Evolutionary conservation across 768 basidiomycete species (phyloP).

Genomic region (Glaciozyma antarctica): DNA sequence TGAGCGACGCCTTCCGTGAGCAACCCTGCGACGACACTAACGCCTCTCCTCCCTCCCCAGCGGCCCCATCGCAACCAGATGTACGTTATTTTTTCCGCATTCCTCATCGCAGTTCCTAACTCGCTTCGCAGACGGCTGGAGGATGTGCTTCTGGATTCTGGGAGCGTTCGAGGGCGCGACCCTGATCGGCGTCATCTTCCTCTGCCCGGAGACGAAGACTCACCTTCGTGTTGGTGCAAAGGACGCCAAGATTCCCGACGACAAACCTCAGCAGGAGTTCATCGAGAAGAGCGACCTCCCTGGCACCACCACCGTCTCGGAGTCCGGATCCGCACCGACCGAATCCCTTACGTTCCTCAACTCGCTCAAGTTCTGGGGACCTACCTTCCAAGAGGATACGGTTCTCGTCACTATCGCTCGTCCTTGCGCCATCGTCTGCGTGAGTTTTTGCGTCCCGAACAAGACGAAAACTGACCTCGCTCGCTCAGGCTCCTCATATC

Average conservation of each 20-base stretch:
- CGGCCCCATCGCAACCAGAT: not conserved
- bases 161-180: not conserved
- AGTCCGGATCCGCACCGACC: not conserved
- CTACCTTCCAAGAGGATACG: not conserved
- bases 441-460: not conserved
- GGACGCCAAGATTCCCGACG: not conserved
- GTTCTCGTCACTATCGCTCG: not conserved
- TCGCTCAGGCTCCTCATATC: not conserved
- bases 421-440: not conserved
- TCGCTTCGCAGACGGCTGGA: too few relatives aligned
- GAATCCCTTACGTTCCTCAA: not conserved
- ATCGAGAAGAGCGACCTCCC: not conserved
- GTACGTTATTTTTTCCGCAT: not conserved
- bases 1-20: too few relatives aligned
- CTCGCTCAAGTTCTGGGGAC: not conserved
- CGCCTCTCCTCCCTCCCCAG: not conserved
- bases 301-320: not conserved
- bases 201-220: not conserved
- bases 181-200: not conserved
- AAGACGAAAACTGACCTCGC: too few relatives aligned
- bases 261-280: not conserved
- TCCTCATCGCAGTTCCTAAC: not conserved
- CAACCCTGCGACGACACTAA: not conserved
- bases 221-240: not conserved
- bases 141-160: not conserved